phyloP scores from a whole-genome alignment of 208 protist genomes.

The Trichomonas vaginalis region DNA sequence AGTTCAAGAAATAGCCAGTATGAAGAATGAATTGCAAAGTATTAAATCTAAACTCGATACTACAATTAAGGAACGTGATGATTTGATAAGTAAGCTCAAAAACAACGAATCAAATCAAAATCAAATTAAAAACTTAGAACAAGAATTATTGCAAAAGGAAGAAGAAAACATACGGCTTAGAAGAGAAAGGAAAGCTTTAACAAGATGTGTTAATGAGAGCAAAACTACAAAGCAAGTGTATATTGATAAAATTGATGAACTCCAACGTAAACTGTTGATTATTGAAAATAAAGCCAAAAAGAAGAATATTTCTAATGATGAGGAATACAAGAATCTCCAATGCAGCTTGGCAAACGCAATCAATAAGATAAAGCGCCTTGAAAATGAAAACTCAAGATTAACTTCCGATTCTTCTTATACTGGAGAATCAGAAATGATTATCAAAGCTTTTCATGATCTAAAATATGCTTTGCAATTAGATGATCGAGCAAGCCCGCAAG shows the following conservation, averaged over 20 bases:
- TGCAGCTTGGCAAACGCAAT: not conserved
- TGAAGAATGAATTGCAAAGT: not conserved
- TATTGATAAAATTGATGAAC: not conserved
- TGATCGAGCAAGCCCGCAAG: too few species aligned
- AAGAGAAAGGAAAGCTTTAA: not conserved
- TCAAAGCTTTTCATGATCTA: not conserved
- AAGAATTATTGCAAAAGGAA: not conserved
- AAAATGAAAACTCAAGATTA: not conserved
- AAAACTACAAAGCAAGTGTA: not conserved
- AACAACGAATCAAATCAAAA: not conserved
- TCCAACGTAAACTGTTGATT: not conserved
- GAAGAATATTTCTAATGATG: not conserved
- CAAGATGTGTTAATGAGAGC: not conserved
- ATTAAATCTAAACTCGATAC: not conserved
- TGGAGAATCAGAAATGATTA: not conserved
- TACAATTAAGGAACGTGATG: not conserved
- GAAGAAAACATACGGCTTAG: not conserved
- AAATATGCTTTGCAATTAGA: not conserved
- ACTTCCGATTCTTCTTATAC: not conserved
- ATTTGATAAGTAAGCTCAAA: not conserved
- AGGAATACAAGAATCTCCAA: not conserved
- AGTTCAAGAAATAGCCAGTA: not conserved
- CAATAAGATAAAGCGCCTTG: not conserved
- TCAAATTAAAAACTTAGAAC: not conserved
- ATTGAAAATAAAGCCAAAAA: not conserved